Base-by-base conservation (phyloP, 164 flowering plant genomes). In the Aristolochia contorta region DNA sequence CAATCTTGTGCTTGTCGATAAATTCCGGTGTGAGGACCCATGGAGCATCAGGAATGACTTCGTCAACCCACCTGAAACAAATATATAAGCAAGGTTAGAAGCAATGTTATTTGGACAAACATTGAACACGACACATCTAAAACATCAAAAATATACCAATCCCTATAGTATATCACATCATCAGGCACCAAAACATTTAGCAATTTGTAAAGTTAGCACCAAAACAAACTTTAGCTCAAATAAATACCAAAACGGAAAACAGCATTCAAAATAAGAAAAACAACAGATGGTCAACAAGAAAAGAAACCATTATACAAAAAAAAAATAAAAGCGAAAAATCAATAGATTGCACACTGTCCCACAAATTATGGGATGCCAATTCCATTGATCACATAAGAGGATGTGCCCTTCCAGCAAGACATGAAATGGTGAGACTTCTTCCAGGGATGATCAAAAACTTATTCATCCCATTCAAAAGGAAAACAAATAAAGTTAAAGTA, bases 21-120 rank as follows among this genome's bases (percentile, higher is more conserved):
- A 93, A 93, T 56, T 90, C 99, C 63, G 74, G 77, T 12, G 74
- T 65, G 50, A 88, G 37, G 37, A 93, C 99, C 99, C 97, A 93
- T 5, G 99, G 99, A 9, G 99, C 99, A 77, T 90, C 89, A 18
- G 99, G 96, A 69, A 93, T 88, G 58, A 93, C 97, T 79, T 93
- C 99, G 73, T 93, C 97, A 57, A 93, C 99, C 99, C 99, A 93
- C 78, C 97, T 93, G 80, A 61, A 62, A 30, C 37, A 61, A 57
- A 59, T 18, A 45, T 19, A 23, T 23, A 46, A 47, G 33, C 63
- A 46, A 0, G 46, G 16, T 23, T 47, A 37, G 33, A 32, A 32
- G 43, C 43, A 37, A 37, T 3, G 43, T 3, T 8, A 37, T 37
- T 37, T 10, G 1, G 9, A 37, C 43, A 37, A 10, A 6, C 10